Evolutionary conservation across 352 stramenopile species (phyloP), one percentile per base, ranked within the genome.

Genomic region (Phytophthora citricola): DNA sequence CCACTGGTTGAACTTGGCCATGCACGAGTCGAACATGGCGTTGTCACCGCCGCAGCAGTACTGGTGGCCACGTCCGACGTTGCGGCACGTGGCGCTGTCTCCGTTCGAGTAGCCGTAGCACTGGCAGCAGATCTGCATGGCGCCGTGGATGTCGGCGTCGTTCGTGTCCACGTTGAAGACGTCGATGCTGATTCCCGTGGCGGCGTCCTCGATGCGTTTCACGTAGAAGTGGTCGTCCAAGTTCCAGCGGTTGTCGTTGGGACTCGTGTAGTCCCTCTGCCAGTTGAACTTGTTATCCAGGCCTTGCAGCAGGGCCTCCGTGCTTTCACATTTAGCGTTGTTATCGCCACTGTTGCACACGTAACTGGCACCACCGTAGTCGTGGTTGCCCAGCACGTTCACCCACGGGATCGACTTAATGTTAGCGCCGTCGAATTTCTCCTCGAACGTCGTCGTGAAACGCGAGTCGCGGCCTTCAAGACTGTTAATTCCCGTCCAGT

Each of bases 401-500:
- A 54, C 45, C 51, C 51, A 69, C 0, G 65, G 58, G 14, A 57
- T 58, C 3, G 27, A 40, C 45, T 54, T 58, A 12, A 73, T 50
- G 46, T 69, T 68, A 4, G 12, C 11, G 0, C 65, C 65, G 58
- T 56, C 27, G 34, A 44, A 73, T 34, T 68, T 56, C 15, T 50
- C 62, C 47, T 64, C 62, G 27, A 69, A 69, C 11, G 65, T 64
- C 22, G 51, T 50, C 10, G 51, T 46, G 27, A 73, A 64, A 8
- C 58, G 65, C 7, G 38, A 49, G 27, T 69, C 58, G 2, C 65
- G 58, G 1, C 17, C 51, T n/a, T 63, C 45, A 0, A 45, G 46
- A 20, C 58, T 69, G 31, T 58, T 73, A 24, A 73, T 68, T 1
- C 65, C 65, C 7, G n/a, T 60, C 65, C 65, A 73, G 45, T 73